Evolutionary conservation across 345 rosid genomes (phyloP).

Genomic region (Camelina hispida): DNA sequence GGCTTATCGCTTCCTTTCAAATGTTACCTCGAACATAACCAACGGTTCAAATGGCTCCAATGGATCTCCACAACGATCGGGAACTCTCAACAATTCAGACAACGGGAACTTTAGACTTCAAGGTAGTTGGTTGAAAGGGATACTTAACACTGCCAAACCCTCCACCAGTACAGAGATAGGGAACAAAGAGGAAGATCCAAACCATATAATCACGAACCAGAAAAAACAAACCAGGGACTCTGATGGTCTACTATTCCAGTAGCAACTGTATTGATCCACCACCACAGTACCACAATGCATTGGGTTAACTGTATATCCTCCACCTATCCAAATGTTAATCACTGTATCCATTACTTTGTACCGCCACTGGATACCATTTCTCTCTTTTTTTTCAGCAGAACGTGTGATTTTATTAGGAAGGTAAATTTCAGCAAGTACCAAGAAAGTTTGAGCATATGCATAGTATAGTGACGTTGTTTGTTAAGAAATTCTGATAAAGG

Average conservation of each 20-base stretch:
- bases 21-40: slow-evolving; percentile 55
- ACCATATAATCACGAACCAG: slow-evolving; percentile 39
- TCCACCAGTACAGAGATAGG: slow-evolving; percentile 41
- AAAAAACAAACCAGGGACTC: slow-evolving; percentile 33
- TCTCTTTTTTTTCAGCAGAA: neutral
- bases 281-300: neutral
- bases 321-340: slow-evolving; percentile 4
- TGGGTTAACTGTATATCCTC: slow-evolving; percentile 34
- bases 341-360: slow-evolving; percentile 40
- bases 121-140: slow-evolving; percentile 80
- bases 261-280: slow-evolving; percentile 9
- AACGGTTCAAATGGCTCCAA: slow-evolving; percentile 32
- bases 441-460: neutral
- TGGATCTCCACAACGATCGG: slow-evolving; percentile 42
- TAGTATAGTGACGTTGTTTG: neutral
- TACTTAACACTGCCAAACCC: slow-evolving; percentile 63
- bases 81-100: slow-evolving; percentile 61
- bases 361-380: neutral
- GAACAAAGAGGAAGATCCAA: slow-evolving; percentile 44
- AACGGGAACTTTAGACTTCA: slow-evolving; percentile 68
- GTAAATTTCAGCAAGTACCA: neutral
- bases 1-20: slow-evolving; percentile 82
- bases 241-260: slow-evolving; percentile 32
- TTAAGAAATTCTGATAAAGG: no score
- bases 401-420: slow-evolving; percentile 28